phyloP scores from a whole-genome alignment of 2,329 filamentous ascomycete species.

The Rosellinia necatrix region DNA sequence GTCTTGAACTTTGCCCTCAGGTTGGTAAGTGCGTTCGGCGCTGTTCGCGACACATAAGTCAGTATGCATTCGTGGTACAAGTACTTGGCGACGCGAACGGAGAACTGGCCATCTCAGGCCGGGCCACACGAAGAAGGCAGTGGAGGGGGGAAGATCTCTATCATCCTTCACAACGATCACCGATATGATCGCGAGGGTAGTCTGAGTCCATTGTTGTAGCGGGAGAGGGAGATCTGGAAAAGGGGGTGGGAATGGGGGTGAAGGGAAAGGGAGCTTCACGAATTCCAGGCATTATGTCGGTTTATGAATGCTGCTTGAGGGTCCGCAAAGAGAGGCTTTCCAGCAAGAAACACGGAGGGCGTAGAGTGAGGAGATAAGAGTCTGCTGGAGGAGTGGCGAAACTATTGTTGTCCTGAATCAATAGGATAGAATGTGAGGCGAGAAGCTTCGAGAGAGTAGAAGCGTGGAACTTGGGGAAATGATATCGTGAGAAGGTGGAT shows the following conservation, averaged over 20 bases:
- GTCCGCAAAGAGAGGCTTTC: background rate
- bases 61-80: conserved; percentile 24
- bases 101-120: conserved; percentile 6
- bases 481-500: conserved; percentile 30
- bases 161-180: conserved; percentile 1
- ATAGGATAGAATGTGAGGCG: conserved; percentile 11
- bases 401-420: conserved; percentile 21
- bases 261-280: conserved; percentile 47
- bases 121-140: conserved; percentile 1
- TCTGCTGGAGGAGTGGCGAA: background rate
- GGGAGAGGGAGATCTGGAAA: conserved; percentile 1
- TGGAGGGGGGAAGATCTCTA: background rate
- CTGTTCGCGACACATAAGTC: conserved; percentile 39
- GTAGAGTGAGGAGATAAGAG: conserved; percentile 17
- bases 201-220: conserved; percentile 8
- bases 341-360: background rate
- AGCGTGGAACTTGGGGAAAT: conserved; percentile 37
- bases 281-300: conserved; percentile 56
- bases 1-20: conserved; percentile 60
- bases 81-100: conserved; percentile 6
- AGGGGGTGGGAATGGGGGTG: conserved; percentile 7
- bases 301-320: conserved; percentile 13
- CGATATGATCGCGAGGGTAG: conserved; percentile 1
- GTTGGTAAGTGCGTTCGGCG: conserved; percentile 57
- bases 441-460: conserved; percentile 16